Base-by-base conservation (phyloP, 306 rosid genomes). In the Medicago arabica region DNA sequence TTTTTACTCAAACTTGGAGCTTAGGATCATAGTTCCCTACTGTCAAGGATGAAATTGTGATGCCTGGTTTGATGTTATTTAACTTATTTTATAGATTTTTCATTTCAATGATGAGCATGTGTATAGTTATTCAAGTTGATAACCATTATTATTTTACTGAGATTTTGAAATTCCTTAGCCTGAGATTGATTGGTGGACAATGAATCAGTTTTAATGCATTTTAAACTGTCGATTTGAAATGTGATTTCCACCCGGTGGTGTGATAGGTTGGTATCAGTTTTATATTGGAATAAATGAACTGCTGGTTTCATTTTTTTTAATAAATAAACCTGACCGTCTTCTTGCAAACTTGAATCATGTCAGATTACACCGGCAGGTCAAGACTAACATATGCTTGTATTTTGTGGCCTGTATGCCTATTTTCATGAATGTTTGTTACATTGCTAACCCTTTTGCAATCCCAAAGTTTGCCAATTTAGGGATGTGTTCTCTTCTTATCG, bases 1-100 rank as follows among this genome's bases (percentile, higher is more conserved):
- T 18, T 46, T 77, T 69, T n/a, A 64, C 74, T 75, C 68, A 46
- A 57, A 53, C 21, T 19, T 74, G 69, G 43, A 76, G 72, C 13
- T 47, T 61, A 76, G 66, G 41, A 74, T 44, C 15, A 51, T 60
- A 58, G 51, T 68, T 71, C 61, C 62, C 14, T 44, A 12, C 19
- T 65, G 21, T 31, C 78, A 36, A 51, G 19, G 74, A 64, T 77
- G 54, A 54, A 17, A 21, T 65, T 73, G 50, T 44, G 77, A 9
- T 67, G 71, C 28, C 7, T 67, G 28, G 34, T 53, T 53, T 73
- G 8, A 53, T 46, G 46, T 36, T 68, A 23, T 67, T 68, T 19
- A 17, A 49, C 31, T 61, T 9, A 17, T 71, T 71, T 18, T 7
- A 3, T 23, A 64, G 41, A 62, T 9, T 67, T 41, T 58, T 75